Conservation (phyloP, 1,139 yeast species). For the Cylindricascospora bacillispora region DNA sequence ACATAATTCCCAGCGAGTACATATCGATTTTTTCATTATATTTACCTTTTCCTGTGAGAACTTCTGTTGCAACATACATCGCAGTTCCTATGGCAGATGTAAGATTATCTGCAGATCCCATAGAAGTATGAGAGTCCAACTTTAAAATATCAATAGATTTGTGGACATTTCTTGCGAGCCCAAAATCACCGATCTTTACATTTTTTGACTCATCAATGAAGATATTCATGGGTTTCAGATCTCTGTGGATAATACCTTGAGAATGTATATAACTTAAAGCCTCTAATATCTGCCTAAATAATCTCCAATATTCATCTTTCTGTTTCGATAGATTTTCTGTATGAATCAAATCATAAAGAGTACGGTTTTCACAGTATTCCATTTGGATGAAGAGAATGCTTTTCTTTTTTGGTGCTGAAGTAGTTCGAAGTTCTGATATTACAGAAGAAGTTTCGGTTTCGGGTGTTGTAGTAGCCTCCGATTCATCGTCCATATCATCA, state of each 20-base stretch:
- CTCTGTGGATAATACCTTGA: conserved; percentile 91
- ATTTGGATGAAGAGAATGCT: conserved; percentile 75
- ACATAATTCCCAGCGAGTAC: conserved; percentile 88
- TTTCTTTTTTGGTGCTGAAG: conserved; percentile 14
- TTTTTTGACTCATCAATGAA: conserved; percentile 84
- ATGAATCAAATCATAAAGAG: conserved; percentile 64
- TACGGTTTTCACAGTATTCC: conserved; percentile 97
- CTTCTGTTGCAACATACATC: conserved; percentile 85
- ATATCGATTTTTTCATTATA: conserved; percentile 91
- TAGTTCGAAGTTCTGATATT: background rate
- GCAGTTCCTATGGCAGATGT: conserved; percentile 92
- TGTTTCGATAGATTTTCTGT: conserved; percentile 64
- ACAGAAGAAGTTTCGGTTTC: background rate
- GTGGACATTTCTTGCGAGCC: conserved; percentile 77
- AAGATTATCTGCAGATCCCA: conserved; percentile 47
- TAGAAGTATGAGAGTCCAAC: conserved; percentile 24
- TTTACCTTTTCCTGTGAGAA: conserved; percentile 50
- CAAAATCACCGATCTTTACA: conserved; percentile 93
- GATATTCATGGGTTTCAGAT: conserved; percentile 88
- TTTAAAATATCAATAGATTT: conserved; percentile 29
- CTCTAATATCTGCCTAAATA: conserved; percentile 77
- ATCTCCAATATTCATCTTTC: conserved; percentile 76
- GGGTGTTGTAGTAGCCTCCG: background rate
- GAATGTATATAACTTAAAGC: conserved; percentile 86
- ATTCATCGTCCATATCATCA: conserved; percentile 3